These are phyloP conservation scores for Phylloporus gajari DNA, from an alignment of 1,284 basidiomycete species.

Conservation along the genomic window DNA sequence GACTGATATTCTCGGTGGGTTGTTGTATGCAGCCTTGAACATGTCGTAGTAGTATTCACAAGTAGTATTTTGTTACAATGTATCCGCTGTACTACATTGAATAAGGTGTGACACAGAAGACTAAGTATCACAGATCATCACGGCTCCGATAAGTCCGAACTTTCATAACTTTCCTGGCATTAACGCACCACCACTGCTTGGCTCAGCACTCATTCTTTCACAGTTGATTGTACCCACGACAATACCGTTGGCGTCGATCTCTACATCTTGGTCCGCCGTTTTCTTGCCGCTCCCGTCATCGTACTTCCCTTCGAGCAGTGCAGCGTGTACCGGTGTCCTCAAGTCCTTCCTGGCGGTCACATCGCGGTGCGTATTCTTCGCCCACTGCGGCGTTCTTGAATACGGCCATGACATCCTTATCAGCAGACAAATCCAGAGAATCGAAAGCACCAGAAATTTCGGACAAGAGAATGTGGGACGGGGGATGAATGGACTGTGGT, in stretches of 20 bases:
- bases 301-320: conserved; percentile 60
- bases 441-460: conserved; percentile 72
- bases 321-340: conserved; percentile 73
- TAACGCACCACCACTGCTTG: no score
- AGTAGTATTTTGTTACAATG: no score
- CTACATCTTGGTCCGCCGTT: conserved; percentile 34
- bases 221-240: no score
- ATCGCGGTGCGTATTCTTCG: conserved; percentile 27
- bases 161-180: no score
- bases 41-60: no score
- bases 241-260: conserved; percentile 26
- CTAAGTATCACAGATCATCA: no score
- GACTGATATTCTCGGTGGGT: no score
- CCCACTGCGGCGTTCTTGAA: conserved; percentile 76
- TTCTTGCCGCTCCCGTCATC: conserved; percentile 36
- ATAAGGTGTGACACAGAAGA: no score
- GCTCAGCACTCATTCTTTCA: no score
- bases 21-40: no score
- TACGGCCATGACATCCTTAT: conserved; percentile 75
- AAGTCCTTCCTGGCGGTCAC: conserved; percentile 71
- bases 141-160: no score
- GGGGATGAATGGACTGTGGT: conserved; percentile 1
- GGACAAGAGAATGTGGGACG: conserved; percentile 58
- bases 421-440: conserved; percentile 68
- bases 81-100: no score